Base-by-base conservation (phyloP, 306 rosid genomes). In the Sphenostylis stenocarpa region DNA sequence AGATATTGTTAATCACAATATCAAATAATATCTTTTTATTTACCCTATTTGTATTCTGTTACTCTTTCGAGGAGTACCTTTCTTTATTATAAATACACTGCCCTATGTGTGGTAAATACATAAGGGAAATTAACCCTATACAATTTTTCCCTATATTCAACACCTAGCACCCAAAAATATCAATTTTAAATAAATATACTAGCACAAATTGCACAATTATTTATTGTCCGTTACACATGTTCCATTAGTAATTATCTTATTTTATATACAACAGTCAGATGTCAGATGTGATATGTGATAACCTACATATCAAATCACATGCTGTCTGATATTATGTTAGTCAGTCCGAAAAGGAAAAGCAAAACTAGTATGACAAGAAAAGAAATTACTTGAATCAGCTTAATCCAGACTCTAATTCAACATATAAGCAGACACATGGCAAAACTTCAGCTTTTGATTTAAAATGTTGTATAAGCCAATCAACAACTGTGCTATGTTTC, bases 401-500 rank as follows among this genome's bases (percentile, higher is more conserved):
- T 52, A 69, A 41, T 67, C 72, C 82, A 24, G 43, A 63, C 68
- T 71, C 62, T 53, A 84, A 48, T 45, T 26, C 26, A 57, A 73
- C 23, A 71, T 38, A 76, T 67, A 36, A 72, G 31, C 28, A 62
- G 44, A 55, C 75, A 47, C 78, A 80, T 21, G 39, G 28, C 56
- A 82, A 49, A 56, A 69, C 62, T 77, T 86, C 86, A 57, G 7
- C 26, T 13, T 72, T 86, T 26, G 88, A 75, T 84, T 87, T 87
- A 1, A 91, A 90, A 84, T 87, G 90, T 87, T 90, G 86, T 45
- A 87, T 74, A 21, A 90, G 88, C 88, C 92, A 88, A 17, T 86
- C 85, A 10, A 87, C 78, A 34, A 87, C 88, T 1, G 85, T 70
- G 56, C 84, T 90, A 33, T 81, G 85, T 89, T 90, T 63, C 89